Conservation (phyloP, 805 yeast genomes). For the Saccharomyces paradoxus region DNA sequence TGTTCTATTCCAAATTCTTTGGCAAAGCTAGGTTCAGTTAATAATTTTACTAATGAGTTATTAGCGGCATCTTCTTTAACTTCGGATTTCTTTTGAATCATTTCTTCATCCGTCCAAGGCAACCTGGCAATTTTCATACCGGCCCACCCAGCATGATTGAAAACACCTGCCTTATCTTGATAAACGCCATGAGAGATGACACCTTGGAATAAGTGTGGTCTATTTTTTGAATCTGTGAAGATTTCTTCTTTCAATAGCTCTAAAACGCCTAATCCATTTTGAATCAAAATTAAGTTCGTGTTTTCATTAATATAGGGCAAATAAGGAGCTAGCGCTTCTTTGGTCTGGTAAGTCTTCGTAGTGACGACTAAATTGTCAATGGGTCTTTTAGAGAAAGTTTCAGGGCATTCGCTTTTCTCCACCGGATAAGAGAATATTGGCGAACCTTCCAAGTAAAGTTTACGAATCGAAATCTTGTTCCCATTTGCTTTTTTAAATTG, state of each 20-base stretch:
- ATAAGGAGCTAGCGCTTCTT: conserved; percentile 50
- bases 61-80: conserved; percentile 8
- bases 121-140: conserved; percentile 49
- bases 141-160: conserved; percentile 67
- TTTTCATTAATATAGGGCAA: conserved; percentile 39
- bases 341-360: conserved; percentile 74
- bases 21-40: conserved; percentile 21
- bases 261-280: conserved; percentile 83
- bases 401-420: conserved; percentile 17
- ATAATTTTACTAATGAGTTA: conserved; percentile 24
- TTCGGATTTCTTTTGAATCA: conserved; percentile 16
- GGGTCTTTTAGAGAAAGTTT: conserved; percentile 15
- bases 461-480: conserved; percentile 19
- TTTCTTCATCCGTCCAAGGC: conserved; percentile 33
- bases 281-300: conserved; percentile 64
- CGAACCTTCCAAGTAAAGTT: conserved; percentile 14
- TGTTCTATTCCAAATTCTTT: conserved; percentile 25
- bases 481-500: conserved; percentile 16
- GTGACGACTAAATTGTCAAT: conserved; percentile 60
- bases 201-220: conserved; percentile 64
- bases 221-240: conserved; percentile 43
- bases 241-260: conserved; percentile 44
- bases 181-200: conserved; percentile 80
- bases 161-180: conserved; percentile 33
- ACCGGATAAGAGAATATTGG: conserved; percentile 9